These are phyloP conservation scores for Corylus americana DNA, from an alignment of 306 rosid species.

Conservation along the genomic window DNA sequence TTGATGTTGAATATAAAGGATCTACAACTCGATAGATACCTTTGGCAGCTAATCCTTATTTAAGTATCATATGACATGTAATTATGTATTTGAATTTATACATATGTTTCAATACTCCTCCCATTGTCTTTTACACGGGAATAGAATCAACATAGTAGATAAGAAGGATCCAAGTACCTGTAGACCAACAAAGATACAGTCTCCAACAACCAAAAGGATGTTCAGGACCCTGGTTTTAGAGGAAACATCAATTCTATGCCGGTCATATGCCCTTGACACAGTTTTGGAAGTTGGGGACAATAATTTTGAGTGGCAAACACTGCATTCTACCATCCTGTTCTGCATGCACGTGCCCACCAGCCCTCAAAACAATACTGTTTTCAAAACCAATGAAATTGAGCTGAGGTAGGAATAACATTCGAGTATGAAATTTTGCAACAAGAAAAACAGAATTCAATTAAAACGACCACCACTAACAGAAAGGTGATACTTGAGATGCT, in stretches of 20 bases:
- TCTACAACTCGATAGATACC: too few relatives aligned
- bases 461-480: neutral
- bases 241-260: constrained; percentile 10
- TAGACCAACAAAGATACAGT: constrained; percentile 8
- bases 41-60: neutral
- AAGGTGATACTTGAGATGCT: neutral
- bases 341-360: neutral
- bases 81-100: neutral
- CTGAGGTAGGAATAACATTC: neutral
- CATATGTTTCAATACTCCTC: neutral
- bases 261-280: constrained; percentile 4
- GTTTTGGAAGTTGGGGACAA: constrained; percentile 11
- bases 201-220: constrained; percentile 2
- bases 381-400: neutral
- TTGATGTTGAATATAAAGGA: too few relatives aligned
- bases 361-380: neutral
- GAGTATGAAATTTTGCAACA: neutral
- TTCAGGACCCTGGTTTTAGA: constrained; percentile 5
- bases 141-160: neutral
- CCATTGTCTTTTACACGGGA: neutral
- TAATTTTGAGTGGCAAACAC: constrained; percentile 12
- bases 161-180: neutral
- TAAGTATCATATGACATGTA: neutral
- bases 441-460: neutral
- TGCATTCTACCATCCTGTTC: constrained; percentile 9